Base-by-base conservation (phyloP, 2,329 filamentous ascomycete genomes). In the Monosporascus sp. region DNA sequence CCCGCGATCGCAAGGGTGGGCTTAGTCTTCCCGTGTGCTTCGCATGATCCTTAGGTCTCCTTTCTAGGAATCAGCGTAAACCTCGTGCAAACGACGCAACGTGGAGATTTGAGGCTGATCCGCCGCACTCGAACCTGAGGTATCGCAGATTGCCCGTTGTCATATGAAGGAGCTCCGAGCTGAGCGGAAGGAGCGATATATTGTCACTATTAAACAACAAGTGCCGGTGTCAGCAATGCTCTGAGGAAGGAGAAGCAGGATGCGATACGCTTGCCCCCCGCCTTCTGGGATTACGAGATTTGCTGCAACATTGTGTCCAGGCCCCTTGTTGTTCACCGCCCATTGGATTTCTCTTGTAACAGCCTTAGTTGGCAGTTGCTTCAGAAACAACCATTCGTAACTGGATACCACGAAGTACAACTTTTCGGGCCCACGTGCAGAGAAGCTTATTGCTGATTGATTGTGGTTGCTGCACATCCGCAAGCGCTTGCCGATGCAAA, bases 1-100 rank as follows among this genome's bases (percentile, higher is more conserved):
- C 18, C 3, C 18, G 22, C 39, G 9, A 58, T 38, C 67, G 17
- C 24, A 17, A 9, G 18, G 7, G 14, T 22, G 17, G 17, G 39
- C 18, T 43, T 43, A 20, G 22, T 43, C 8, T 43, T 14, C 39
- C 39, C 14, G 18, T 20, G 18, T 43, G 39, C 14, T 39, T 20
- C 39, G 20, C 39, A 43, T 39, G 39, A 14, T 4, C 31, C 9
- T 35, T 35, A 14, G 31, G 31, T 14, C 31, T 35, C 31, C 31
- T 35, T 35, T 14, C 31, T 35, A 43, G 22, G 11, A 20, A 43
- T 14, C 18, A 24, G 39, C 45, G 31, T 24, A 24, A 3, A 25
- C 15, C 20, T 20, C 20, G 17, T 4, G 45, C 25, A 27, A 22
- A n/a, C 3, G 18, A 43, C 18, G 39, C 18, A 24, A 24, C 17